phyloP scores from a whole-genome alignment of 352 stramenopile genomes.

The Phytophthora kernoviae region DNA sequence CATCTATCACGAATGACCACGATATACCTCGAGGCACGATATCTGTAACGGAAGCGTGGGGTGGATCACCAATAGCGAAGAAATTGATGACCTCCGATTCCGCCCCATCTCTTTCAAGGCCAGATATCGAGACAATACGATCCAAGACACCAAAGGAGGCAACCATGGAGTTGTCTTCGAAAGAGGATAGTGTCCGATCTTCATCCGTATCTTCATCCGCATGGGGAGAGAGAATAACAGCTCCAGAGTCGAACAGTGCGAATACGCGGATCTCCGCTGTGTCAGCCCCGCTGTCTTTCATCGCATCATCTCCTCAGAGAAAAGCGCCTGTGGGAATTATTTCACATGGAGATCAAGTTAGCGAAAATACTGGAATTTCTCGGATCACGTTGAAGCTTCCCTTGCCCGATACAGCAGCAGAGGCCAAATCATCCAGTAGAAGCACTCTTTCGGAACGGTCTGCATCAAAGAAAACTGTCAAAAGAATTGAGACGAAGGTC shows the following conservation, averaged over 20 bases:
- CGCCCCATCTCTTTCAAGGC: neutral
- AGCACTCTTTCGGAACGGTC: conserved; percentile 4
- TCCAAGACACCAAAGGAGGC: neutral
- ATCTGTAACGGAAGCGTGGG: conserved; percentile 26
- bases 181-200: too few species aligned
- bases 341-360: neutral
- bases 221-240: neutral
- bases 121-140: neutral
- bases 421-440: conserved; percentile 21
- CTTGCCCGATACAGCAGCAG: conserved; percentile 8
- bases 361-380: neutral
- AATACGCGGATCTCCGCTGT: neutral
- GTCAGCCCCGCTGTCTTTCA: neutral
- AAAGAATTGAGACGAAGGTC: neutral
- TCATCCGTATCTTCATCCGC: too few species aligned
- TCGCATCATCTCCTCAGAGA: neutral
- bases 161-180: neutral
- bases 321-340: neutral
- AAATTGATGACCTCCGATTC: neutral
- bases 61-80: conserved; percentile 21
- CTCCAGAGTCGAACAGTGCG: neutral
- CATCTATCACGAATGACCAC: neutral
- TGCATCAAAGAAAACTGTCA: conserved; percentile 19
- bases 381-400: neutral
- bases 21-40: neutral